Percentiles rank a stretch among this genome's conserved stretches.
Evolutionary conservation across 1,284 basidiomycete species (phyloP).

Genomic region (Bondarzewia mesenterica): DNA sequence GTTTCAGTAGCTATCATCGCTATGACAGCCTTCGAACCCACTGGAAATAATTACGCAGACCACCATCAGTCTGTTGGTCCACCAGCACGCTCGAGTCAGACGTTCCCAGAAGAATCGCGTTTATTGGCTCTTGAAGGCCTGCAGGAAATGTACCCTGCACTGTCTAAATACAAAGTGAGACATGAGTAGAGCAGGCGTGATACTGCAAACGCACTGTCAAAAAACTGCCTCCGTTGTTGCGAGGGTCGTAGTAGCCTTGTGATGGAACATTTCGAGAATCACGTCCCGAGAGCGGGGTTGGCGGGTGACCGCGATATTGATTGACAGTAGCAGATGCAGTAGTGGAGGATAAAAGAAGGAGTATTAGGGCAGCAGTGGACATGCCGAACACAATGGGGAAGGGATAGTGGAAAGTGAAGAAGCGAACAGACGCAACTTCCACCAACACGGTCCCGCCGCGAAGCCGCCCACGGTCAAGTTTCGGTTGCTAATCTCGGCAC

Average conservation of each 20-base stretch:
- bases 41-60: conserved; percentile 75
- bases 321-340: conserved; percentile 16
- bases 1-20: background rate
- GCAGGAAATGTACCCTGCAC: conserved; percentile 58
- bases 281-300: conserved; percentile 14
- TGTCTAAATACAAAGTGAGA: conserved; percentile 27
- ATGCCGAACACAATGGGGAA: conserved; percentile 20
- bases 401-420: conserved; percentile 4
- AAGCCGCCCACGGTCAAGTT: background rate
- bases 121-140: conserved; percentile 85
- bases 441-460: background rate
- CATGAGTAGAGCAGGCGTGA: background rate
- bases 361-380: conserved; percentile 16
- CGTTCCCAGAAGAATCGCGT: conserved; percentile 77
- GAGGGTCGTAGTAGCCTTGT: conserved; percentile 38
- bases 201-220: conserved; percentile 33
- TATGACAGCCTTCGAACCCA: conserved; percentile 22
- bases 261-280: conserved; percentile 23
- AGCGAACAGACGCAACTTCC: background rate
- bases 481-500: background rate
- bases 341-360: conserved; percentile 19
- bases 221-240: conserved; percentile 33
- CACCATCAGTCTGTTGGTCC: conserved; percentile 55
- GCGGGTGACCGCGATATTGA: no score
- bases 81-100: conserved; percentile 72